These are phyloP conservation scores for Candida bentonensis DNA, from an alignment of 805 yeast species.

Conservation along the genomic window DNA sequence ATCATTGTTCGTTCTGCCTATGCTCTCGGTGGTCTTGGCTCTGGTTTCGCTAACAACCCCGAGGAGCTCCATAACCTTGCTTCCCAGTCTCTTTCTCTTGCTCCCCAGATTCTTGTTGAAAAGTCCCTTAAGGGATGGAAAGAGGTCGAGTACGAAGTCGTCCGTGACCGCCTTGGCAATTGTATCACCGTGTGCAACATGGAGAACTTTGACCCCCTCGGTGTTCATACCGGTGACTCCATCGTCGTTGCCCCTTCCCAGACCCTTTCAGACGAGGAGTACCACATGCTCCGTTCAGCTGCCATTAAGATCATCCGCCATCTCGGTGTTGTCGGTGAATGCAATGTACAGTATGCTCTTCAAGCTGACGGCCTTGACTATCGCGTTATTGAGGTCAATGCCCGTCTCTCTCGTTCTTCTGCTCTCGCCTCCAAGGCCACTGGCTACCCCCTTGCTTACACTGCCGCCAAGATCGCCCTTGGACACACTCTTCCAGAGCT, in stretches of 20 bases:
- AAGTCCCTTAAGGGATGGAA: constrained; percentile 98
- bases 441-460: constrained; percentile 95
- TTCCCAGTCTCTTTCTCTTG: constrained; percentile 82
- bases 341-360: constrained; percentile 94
- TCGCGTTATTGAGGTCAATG: constrained; percentile 95
- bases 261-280: constrained; percentile 91
- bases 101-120: constrained; percentile 93
- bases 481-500: constrained; percentile 86
- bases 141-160: constrained; percentile 97
- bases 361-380: constrained; percentile 89
- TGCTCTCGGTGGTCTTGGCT: constrained; percentile 95
- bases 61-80: constrained; percentile 71
- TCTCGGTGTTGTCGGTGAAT: constrained; percentile 97
- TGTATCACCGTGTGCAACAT: constrained; percentile 98
- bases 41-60: constrained; percentile 91
- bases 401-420: constrained; percentile 95
- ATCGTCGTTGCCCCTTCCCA: constrained; percentile 98
- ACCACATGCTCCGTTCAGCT: constrained; percentile 94
- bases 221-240: constrained; percentile 98
- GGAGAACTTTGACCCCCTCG: constrained; percentile 98
- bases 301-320: constrained; percentile 96
- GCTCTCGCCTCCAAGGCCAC: constrained; percentile 98
- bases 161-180: constrained; percentile 91
- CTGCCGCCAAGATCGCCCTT: constrained; percentile 93
- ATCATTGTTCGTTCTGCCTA: constrained; percentile 95